A percentile compares a stretch with the other conserved stretches of the same genome.
Conservation (phyloP, 768 basidiomycete species). For the Crucibulum laeve region DNA sequence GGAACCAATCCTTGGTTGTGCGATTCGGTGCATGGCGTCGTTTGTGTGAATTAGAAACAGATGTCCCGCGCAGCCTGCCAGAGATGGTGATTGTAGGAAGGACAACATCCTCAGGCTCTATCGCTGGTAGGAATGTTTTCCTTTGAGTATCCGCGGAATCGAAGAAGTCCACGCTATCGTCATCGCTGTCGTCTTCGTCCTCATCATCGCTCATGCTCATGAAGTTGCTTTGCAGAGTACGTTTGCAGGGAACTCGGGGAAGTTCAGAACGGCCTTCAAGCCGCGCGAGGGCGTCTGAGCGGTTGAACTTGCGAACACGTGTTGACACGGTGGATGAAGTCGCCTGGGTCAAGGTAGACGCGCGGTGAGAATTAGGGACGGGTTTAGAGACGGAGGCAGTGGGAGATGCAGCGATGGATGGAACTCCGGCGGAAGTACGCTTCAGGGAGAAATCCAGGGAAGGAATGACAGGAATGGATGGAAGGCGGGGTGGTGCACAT, state of each 20-base stretch:
- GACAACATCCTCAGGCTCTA: conserved; percentile 35
- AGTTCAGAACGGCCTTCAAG: conserved; percentile 50
- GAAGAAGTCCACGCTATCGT: conserved; percentile 24
- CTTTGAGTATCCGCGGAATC: conserved; percentile 16
- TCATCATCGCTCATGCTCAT: conserved; percentile 71
- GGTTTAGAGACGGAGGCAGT: conserved; percentile 15
- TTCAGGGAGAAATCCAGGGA: conserved; percentile 19
- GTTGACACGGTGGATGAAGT: conserved; percentile 38
- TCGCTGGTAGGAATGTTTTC: conserved; percentile 13
- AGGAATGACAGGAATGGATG: conserved; percentile 22
- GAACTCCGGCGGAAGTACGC: conserved; percentile 9
- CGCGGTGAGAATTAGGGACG: conserved; percentile 7
- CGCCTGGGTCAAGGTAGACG: conserved; percentile 5
- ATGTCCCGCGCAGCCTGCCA: conserved; percentile 1
- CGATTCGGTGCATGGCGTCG: conserved; percentile 10
- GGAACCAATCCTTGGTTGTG: conserved; percentile 44
- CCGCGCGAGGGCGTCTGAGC: conserved; percentile 57
- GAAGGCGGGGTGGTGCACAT: conserved; percentile 23
- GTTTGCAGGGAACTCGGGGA: conserved; percentile 9
- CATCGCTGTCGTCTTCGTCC: conserved; percentile 43
- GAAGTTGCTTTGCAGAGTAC: conserved; percentile 36
- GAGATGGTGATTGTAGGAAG: conserved; percentile 19
- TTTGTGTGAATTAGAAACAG: conserved; percentile 11
- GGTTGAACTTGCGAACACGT: conserved; percentile 39
- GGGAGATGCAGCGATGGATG: conserved; percentile 14